Conservation (phyloP, 2,329 filamentous ascomycete genomes). For the Neofusicoccum kwambonambiense region DNA sequence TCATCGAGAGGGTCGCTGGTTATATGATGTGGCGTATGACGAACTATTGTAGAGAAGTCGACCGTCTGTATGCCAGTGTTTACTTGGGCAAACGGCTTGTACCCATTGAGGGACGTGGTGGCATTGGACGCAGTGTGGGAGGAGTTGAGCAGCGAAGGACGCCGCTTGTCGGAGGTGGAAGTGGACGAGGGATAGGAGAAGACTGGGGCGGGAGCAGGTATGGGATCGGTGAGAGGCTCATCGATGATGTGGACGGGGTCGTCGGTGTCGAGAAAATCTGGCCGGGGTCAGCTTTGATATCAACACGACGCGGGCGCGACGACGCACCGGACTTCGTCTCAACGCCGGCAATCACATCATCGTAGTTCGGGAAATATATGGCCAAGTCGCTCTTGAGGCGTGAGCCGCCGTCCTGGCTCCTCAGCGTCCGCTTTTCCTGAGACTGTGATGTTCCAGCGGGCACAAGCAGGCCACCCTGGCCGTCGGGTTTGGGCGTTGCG, state of each 20-base stretch:
- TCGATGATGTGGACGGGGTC: constrained; percentile 73
- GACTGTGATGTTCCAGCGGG: constrained; percentile 20
- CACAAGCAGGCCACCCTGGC: constrained; percentile 26
- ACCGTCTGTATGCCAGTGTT: constrained; percentile 35
- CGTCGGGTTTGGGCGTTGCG: constrained; percentile 33
- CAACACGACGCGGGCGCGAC: constrained; percentile 16
- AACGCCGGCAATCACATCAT: constrained; percentile 87
- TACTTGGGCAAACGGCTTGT: constrained; percentile 19
- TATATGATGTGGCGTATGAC: constrained; percentile 32
- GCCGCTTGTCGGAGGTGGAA: constrained; percentile 2
- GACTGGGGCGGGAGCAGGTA: background rate
- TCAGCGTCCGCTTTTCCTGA: constrained; percentile 71
- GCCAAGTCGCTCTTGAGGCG: constrained; percentile 89
- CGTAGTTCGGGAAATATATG: constrained; percentile 89
- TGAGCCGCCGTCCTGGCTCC: constrained; percentile 78
- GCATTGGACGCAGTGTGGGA: constrained; percentile 7
- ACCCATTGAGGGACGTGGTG: constrained; percentile 10
- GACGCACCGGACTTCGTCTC: constrained; percentile 70
- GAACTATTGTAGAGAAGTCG: constrained; percentile 42
- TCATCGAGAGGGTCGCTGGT: constrained; percentile 56
- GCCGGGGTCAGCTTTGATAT: constrained; percentile 21
- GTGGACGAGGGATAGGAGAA: background rate
- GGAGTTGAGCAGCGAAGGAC: background rate
- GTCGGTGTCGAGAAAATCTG: constrained; percentile 71
- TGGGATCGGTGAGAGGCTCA: constrained; percentile 37